These are phyloP conservation scores for Scleroderma citrinum DNA, from an alignment of 768 basidiomycete species.

Conservation along the genomic window DNA sequence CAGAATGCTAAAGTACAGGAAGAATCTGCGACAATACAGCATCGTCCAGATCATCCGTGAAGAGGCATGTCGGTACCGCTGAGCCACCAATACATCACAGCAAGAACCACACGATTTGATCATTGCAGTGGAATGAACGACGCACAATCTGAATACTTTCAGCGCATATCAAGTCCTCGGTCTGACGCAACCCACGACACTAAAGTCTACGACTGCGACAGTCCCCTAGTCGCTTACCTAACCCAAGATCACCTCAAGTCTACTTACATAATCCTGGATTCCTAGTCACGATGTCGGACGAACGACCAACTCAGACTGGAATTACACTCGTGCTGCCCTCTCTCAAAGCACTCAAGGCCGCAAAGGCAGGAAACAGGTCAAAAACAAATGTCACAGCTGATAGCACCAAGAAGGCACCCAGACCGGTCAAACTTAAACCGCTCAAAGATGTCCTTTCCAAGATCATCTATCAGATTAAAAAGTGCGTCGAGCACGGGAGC, in stretches of 20 bases:
- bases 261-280: too few species aligned
- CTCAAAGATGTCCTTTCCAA: constrained; percentile 67
- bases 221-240: too few species aligned
- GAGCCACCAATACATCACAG: constrained; percentile 45
- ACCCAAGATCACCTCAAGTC: too few species aligned
- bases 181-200: constrained; percentile 92
- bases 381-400: constrained; percentile 27
- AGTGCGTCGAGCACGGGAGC: constrained; percentile 48
- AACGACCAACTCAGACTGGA: constrained; percentile 36
- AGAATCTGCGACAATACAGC: constrained; percentile 94
- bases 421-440: constrained; percentile 72
- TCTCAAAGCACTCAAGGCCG: constrained; percentile 54
- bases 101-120: constrained; percentile 88
- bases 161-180: constrained; percentile 94
- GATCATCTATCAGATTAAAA: constrained; percentile 69
- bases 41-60: constrained; percentile 95
- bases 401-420: constrained; percentile 33
- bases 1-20: constrained; percentile 97
- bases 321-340: constrained; percentile 64
- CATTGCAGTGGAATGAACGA: constrained; percentile 1
- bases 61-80: constrained; percentile 99
- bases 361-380: constrained; percentile 46
- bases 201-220: constrained; percentile 91
- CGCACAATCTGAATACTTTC: constrained; percentile 91
- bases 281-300: too few species aligned